Conservation (phyloP, 2,329 filamentous ascomycete species). For the Hortaea werneckii region DNA sequence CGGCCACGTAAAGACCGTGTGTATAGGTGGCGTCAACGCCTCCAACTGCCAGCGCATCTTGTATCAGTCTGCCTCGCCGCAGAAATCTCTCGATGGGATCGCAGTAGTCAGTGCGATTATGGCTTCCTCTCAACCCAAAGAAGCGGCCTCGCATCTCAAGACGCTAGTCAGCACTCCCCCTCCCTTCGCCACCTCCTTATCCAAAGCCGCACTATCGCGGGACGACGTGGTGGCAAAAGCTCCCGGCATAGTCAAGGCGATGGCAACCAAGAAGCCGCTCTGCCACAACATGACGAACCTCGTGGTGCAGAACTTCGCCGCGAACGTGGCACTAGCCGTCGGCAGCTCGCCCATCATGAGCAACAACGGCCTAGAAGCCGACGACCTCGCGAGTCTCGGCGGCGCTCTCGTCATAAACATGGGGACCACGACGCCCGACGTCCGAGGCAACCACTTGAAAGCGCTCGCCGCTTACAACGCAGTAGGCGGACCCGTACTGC, state of each 20-base stretch:
- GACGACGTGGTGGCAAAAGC: constrained; percentile 18
- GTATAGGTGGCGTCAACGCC: constrained; percentile 80
- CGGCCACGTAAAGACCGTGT: constrained; percentile 53
- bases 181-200: constrained; percentile 21
- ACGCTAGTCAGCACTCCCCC: constrained; percentile 42
- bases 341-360: constrained; percentile 93
- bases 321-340: constrained; percentile 75
- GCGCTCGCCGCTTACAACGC: constrained; percentile 75
- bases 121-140: constrained; percentile 55
- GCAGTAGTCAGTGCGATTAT: constrained; percentile 87
- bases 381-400: constrained; percentile 65
- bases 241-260: constrained; percentile 40
- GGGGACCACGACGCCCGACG: constrained; percentile 76
- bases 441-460: constrained; percentile 58
- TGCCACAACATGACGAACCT: constrained; percentile 97
- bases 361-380: constrained; percentile 71
- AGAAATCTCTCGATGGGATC: constrained; percentile 63
- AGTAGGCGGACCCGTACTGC: constrained; percentile 62
- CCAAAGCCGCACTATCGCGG: constrained; percentile 21
- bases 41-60: constrained; percentile 65
- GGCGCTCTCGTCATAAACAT: constrained; percentile 86
- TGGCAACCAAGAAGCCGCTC: constrained; percentile 58
- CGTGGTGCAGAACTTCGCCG: constrained; percentile 90
- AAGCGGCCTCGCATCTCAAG: constrained; percentile 50
- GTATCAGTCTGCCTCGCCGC: constrained; percentile 51